Percentiles rank a stretch among this genome's conserved stretches.
Conservation (phyloP, 495 filamentous ascomycete species). For the Penicillium manginii region DNA sequence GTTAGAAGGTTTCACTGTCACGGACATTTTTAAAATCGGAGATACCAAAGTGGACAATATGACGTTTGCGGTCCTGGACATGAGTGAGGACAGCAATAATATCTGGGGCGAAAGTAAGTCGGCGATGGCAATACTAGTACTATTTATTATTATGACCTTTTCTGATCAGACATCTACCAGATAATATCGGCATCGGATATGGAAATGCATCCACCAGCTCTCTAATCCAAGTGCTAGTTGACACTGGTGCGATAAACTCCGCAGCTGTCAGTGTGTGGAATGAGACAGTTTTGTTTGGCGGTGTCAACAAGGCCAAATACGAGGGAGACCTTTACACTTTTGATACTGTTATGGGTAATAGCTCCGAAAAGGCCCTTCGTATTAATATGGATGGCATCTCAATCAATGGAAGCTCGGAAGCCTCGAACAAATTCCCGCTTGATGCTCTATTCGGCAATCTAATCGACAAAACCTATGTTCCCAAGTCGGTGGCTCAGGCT, state of each 20-base stretch:
- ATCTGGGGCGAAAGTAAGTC: too few relatives aligned
- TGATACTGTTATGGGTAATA: slow-evolving; percentile 6
- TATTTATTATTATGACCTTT: too few relatives aligned
- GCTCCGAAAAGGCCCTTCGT: slow-evolving; percentile 9
- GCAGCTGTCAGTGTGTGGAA: slow-evolving; percentile 21
- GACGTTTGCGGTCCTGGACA: slow-evolving; percentile 11
- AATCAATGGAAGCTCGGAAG: slow-evolving; percentile 14
- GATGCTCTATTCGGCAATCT: slow-evolving; percentile 8
- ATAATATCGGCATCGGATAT: slow-evolving; percentile 12
- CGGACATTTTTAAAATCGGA: slow-evolving; percentile 14
- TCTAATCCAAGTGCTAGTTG: slow-evolving; percentile 15
- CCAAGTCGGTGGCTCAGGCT: slow-evolving; percentile 9
- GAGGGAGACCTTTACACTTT: slow-evolving; percentile 15
- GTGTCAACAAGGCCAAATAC: slow-evolving; percentile 19
- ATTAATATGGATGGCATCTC: slow-evolving; percentile 14
- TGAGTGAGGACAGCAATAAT: too few relatives aligned
- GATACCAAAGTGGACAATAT: slow-evolving; percentile 6
- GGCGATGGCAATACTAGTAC: too few relatives aligned
- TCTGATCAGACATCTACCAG: background rate
- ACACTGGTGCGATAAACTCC: slow-evolving; percentile 18
- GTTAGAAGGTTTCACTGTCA: slow-evolving; percentile 7
- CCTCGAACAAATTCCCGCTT: background rate
- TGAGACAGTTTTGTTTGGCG: slow-evolving; percentile 16
- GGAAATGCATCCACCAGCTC: slow-evolving; percentile 20
- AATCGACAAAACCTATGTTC: slow-evolving; percentile 4